These are phyloP conservation scores for Spatholobus suberectus DNA, from an alignment of 306 rosid genomes.

Conservation along the genomic window DNA sequence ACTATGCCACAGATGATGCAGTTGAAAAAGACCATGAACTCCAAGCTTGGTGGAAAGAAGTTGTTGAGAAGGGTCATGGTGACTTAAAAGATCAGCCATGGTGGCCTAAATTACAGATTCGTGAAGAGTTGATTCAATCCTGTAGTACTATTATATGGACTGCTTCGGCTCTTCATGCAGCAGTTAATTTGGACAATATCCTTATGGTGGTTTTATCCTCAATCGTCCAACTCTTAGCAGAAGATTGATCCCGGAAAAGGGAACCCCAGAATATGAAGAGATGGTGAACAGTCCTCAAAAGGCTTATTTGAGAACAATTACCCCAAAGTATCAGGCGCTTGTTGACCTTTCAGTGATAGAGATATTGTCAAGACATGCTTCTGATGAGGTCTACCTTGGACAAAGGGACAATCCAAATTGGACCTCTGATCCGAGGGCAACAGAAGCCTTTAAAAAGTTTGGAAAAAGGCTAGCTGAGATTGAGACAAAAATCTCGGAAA, in stretches of 20 bases:
- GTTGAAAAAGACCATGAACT: slow-evolving; percentile 55
- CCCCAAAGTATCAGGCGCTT: slow-evolving; percentile 54
- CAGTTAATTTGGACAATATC: slow-evolving; percentile 44
- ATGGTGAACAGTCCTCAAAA: slow-evolving; percentile 43
- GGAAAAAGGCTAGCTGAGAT: slow-evolving; percentile 18
- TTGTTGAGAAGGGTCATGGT: slow-evolving; percentile 35
- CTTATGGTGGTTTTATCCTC: slow-evolving; percentile 47
- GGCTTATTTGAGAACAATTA: slow-evolving; percentile 60
- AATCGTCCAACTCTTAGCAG: slow-evolving; percentile 70
- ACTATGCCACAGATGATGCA: slow-evolving; percentile 40
- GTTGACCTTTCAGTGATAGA: slow-evolving; percentile 57
- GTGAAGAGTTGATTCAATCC: slow-evolving; percentile 4
- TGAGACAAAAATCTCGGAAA: slow-evolving; percentile 35
- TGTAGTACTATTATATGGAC: slow-evolving; percentile 25
- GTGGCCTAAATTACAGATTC: slow-evolving; percentile 38
- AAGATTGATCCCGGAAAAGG: slow-evolving; percentile 57
- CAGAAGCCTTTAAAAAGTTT: slow-evolving; percentile 33
- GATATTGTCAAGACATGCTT: slow-evolving; percentile 51
- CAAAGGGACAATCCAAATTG: slow-evolving; percentile 45
- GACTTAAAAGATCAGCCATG: slow-evolving; percentile 21
- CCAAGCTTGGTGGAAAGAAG: slow-evolving; percentile 57
- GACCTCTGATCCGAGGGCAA: slow-evolving; percentile 28
- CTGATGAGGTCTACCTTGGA: slow-evolving; percentile 52
- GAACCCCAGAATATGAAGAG: slow-evolving; percentile 60
- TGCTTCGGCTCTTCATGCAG: slow-evolving; percentile 39